Percentiles rank a stretch among this genome's conserved stretches.
These are phyloP conservation scores for Starmerella gropengiesseri DNA, from an alignment of 805 yeast species.

Conservation along the genomic window DNA sequence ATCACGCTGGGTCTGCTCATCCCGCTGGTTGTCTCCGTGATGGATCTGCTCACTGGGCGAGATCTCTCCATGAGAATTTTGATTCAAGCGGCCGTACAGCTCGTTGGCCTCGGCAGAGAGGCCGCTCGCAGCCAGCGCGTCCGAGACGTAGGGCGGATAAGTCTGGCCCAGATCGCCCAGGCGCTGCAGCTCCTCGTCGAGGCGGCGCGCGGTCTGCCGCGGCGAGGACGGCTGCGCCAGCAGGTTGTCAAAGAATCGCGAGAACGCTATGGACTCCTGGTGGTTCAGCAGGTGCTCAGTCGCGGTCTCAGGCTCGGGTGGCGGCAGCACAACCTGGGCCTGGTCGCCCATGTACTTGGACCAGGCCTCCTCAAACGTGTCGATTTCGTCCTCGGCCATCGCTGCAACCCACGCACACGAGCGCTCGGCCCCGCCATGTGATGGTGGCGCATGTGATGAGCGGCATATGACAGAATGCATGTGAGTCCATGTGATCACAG, in stretches of 20 bases:
- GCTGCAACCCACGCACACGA: background rate
- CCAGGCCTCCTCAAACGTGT: constrained; percentile 4
- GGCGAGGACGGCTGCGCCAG: constrained; percentile 20
- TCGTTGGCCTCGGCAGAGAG: too few species aligned
- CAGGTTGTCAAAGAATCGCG: constrained; percentile 21
- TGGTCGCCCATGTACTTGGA: constrained; percentile 8
- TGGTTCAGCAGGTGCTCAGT: constrained; percentile 16
- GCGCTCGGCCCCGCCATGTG: background rate
- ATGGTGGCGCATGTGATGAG: background rate
- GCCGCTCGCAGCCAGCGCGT: too few species aligned
- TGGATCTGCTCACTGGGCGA: too few species aligned
- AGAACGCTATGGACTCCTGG: constrained; percentile 21
- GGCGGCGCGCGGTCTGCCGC: constrained; percentile 5
- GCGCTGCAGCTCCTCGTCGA: constrained; percentile 19
- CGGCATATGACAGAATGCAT: constrained; percentile 1
- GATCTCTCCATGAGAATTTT: too few species aligned
- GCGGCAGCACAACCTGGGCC: background rate
- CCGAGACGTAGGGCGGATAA: background rate
- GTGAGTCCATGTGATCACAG: too few species aligned
- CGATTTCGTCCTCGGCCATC: constrained; percentile 6
- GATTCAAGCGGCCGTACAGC: too few species aligned
- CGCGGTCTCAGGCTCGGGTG: constrained; percentile 4
- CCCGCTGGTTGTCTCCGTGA: constrained; percentile 5
- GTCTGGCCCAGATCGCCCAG: constrained; percentile 4
- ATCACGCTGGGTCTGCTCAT: constrained; percentile 4